Base-by-base conservation (phyloP, 2,329 filamentous ascomycete genomes). In the Aspergillus bombycis region DNA sequence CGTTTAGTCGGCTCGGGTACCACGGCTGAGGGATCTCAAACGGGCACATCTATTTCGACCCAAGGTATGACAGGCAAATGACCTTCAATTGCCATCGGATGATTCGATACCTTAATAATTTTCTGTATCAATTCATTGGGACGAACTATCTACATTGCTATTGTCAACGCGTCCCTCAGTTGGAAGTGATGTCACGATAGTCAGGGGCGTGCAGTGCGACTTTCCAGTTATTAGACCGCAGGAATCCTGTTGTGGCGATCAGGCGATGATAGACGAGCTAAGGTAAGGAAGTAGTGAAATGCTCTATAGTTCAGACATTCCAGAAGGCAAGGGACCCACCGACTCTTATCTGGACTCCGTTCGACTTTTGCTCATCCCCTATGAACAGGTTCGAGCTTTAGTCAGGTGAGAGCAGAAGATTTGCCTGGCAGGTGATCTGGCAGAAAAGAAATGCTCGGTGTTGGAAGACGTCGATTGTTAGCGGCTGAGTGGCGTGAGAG, bases 301-400 rank as follows among this genome's bases (percentile, higher is more conserved):
- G 16, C 48, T 21, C 48, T 52, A 32, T 34, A 52, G 48, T 32
- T 52, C 28, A 52, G 48, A 52, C 28, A 32, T 52, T 52, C 48
- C 48, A 52, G 48, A 52, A 52, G 48, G 48, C n/a, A 52, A 55
- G 34, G 21, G 52, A 55, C 52, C 52, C 52, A 55, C 52, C 19
- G 34, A 55, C 32, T 38, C 52, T 38, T 55, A 55, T 55, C 52
- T 55, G n/a, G 52, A 55, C 52, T 11, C 32, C 23, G 8, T 23
- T 41, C 52, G 32, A 55, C 16, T 34, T 53, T 14, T 36, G 23
- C 23, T 30, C 14, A 14, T 19, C 14, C 8, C 26, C 26, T 28
- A 30, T 30, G 46, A 50, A 50, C 30, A 36, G n/a, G 30, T 54
- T 38, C 52, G 14, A 9, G 21, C 21, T 38, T 14, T 36, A 19